These are phyloP conservation scores for Somion occarium DNA, from an alignment of 1,284 basidiomycete genomes.

Conservation along the genomic window DNA sequence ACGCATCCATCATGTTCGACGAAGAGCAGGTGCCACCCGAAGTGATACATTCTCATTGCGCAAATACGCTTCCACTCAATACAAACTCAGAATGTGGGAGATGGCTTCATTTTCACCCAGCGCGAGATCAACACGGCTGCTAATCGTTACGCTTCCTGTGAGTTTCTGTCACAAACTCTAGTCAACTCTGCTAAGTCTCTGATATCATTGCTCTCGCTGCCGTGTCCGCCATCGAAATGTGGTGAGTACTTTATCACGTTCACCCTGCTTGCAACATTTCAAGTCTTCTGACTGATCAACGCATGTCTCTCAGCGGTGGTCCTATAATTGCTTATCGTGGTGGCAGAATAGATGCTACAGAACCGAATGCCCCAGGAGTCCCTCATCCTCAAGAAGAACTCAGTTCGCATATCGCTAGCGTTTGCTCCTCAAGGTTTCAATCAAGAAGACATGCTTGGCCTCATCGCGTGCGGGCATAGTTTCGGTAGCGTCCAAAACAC, in stretches of 20 bases:
- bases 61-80: background rate
- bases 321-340: conserved; percentile 20
- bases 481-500: conserved; percentile 23
- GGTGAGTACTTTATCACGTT: too few relatives aligned
- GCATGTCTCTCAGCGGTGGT: conserved; percentile 8
- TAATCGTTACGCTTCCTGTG: too few relatives aligned
- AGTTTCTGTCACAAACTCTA: too few relatives aligned
- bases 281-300: conserved; percentile 12
- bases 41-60: background rate
- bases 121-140: too few relatives aligned
- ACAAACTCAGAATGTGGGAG: too few relatives aligned
- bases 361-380: conserved; percentile 20
- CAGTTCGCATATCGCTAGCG: conserved; percentile 12
- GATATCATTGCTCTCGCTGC: too few relatives aligned
- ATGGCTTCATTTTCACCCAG: too few relatives aligned
- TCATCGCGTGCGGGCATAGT: conserved; percentile 26
- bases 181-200: too few relatives aligned
- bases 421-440: conserved; percentile 22
- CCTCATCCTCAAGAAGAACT: conserved; percentile 23
- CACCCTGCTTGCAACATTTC: too few relatives aligned
- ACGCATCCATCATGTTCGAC: conserved; percentile 25
- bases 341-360: conserved; percentile 24
- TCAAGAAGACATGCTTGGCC: conserved; percentile 21
- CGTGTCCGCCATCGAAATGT: too few relatives aligned
- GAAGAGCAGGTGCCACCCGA: conserved; percentile 11